Conservation (phyloP, 2,329 filamentous ascomycete species). For the Ascochyta koolunga region DNA sequence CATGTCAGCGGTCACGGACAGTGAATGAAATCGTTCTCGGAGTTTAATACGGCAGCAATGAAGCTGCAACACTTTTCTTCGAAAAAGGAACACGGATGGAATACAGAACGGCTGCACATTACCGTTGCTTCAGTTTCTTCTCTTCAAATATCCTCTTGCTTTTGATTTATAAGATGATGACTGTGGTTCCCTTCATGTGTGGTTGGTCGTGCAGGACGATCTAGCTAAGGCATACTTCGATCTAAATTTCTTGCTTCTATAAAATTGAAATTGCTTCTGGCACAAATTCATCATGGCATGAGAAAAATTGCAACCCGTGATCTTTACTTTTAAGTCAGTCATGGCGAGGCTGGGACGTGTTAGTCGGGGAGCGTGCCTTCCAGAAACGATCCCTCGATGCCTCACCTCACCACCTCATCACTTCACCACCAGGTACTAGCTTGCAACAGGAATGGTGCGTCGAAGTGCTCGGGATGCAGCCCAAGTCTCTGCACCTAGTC, state of each 20-base stretch:
- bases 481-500: constrained; percentile 1
- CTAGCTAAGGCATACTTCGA: not conserved
- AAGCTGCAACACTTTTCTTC: not conserved
- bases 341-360: not conserved
- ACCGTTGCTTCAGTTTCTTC: not conserved
- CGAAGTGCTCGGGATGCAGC: constrained; percentile 9
- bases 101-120: constrained; percentile 2
- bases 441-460: constrained; percentile 20
- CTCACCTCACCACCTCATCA: constrained; percentile 2
- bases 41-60: not conserved
- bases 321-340: too few species aligned
- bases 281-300: not conserved
- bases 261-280: constrained; percentile 6
- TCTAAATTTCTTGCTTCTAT: not conserved
- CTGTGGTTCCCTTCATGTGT: not conserved
- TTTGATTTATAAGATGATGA: not conserved
- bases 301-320: not conserved
- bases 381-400: not conserved
- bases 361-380: not conserved
- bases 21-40: not conserved
- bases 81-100: not conserved
- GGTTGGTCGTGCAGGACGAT: not conserved
- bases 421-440: not conserved
- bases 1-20: not conserved
- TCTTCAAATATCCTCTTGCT: not conserved